Conservation (phyloP, 2,329 filamentous ascomycete species). For the Tolypocladium ophioglossoides region DNA sequence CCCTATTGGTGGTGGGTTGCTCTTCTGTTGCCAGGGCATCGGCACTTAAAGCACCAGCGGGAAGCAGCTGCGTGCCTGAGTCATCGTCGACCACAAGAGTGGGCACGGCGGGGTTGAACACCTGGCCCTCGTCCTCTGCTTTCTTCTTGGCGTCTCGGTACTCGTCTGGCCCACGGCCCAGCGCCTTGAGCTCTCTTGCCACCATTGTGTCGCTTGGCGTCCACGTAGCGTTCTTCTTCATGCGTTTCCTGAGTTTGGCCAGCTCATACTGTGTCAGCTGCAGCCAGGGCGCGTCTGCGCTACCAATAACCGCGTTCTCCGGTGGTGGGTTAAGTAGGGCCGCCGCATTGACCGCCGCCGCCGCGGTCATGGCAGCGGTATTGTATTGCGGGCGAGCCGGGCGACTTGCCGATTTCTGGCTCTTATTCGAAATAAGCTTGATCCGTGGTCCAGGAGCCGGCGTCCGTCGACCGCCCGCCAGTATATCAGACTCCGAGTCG, state of each 20-base stretch:
- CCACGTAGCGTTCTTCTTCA: constrained; percentile 90
- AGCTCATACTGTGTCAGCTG: constrained; percentile 55
- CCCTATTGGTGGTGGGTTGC: constrained; percentile 55
- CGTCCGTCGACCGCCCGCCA: constrained; percentile 24
- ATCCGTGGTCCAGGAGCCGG: constrained; percentile 32
- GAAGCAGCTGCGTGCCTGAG: constrained; percentile 40
- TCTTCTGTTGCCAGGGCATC: constrained; percentile 49
- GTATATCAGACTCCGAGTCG: constrained; percentile 35
- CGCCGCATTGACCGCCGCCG: constrained; percentile 28
- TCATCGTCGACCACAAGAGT: constrained; percentile 32
- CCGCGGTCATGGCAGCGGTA: constrained; percentile 24
- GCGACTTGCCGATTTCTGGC: constrained; percentile 34
- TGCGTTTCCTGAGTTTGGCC: constrained; percentile 63
- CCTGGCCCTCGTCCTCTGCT: constrained; percentile 54
- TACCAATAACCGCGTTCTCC: constrained; percentile 46
- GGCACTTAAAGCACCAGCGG: constrained; percentile 49
- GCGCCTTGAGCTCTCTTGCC: constrained; percentile 60
- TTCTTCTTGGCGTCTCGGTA: constrained; percentile 51
- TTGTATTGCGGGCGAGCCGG: constrained; percentile 22
- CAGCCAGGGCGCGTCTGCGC: constrained; percentile 52
- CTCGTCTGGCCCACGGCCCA: constrained; percentile 56
- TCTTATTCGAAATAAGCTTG: constrained; percentile 33
- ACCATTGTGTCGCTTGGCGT: constrained; percentile 81
- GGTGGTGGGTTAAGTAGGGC: constrained; percentile 45
- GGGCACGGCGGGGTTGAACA: constrained; percentile 39